Base-by-base conservation (phyloP, 2,329 filamentous ascomycete species). In the Diaporthe capsici region DNA sequence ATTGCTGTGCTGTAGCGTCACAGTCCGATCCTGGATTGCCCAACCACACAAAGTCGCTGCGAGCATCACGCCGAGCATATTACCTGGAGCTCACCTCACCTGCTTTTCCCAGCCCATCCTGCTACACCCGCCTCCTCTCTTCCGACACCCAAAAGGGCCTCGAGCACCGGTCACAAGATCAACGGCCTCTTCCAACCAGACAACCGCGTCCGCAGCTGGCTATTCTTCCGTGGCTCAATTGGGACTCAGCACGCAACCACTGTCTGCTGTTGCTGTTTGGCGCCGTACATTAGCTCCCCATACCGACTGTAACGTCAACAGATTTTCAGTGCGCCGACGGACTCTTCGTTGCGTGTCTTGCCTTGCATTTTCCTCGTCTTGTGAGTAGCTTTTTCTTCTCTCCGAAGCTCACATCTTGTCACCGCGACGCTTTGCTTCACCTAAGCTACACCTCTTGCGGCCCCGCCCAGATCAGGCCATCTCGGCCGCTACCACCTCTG, bases 31-130 rank as follows among this genome's bases (percentile, higher is more conserved):
- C 65, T 70, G 65, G 65, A 70, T 55, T 70, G 71, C 71, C 71
- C 71, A 73, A 73, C 71, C 71, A 73, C 58, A 55, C 47, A 65
- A 65, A 61, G 47, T 73, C 58, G 71, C 71, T 67, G 71, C 71
- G 60, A 63, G 47, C 58, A 73, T 73, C 71, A 63, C n/a, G 71
- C 71, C 71, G 71, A 65, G 58, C 71, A 73, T 73, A 73, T 57
- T 73, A 73, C 71, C 71, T 73, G 25, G 47, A 73, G 71, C 71
- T 70, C 65, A 70, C 65, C 65, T 70, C 65, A 70, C 65, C 65
- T 55, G 65, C 65, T 55, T 70, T 51, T 73, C 57, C 71, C 49
- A n/a, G 58, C 47, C 42, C n/a, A 20, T 44, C 51, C 49, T 73
- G 60, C 34, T 47, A 63, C 58, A 39, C 71, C 58, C 58, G 58